Conservation (phyloP, 805 yeast species). For the Saccharomycopsis fibuligera region DNA sequence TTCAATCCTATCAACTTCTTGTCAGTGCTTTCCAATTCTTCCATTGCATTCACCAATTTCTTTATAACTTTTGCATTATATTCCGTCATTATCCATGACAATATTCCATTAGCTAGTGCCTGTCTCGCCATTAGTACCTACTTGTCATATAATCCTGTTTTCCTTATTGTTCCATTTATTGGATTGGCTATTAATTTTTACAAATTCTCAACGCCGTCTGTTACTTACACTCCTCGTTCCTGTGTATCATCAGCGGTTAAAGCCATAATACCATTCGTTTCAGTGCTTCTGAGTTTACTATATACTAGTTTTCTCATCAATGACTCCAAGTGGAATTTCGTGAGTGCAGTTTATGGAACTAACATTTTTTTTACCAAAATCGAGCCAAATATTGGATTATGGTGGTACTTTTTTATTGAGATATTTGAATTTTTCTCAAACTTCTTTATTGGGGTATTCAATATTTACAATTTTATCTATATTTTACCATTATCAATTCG, state of each 20-base stretch:
- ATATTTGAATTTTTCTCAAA: conserved; percentile 85
- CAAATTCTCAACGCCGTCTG: not conserved
- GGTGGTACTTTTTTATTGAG: conserved; percentile 99
- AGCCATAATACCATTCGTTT: conserved; percentile 26
- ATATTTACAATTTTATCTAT: conserved; percentile 60
- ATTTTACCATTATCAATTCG: conserved; percentile 70
- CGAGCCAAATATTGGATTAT: conserved; percentile 85
- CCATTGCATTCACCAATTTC: conserved; percentile 55
- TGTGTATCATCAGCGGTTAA: conserved; percentile 24
- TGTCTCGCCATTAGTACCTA: conserved; percentile 58
- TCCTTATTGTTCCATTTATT: conserved; percentile 45
- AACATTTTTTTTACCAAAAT: conserved; percentile 59
- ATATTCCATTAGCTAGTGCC: conserved; percentile 38
- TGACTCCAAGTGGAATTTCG: conserved; percentile 36
- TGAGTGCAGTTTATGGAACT: conserved; percentile 52
- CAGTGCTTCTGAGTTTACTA: conserved; percentile 28
- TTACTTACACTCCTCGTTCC: not conserved
- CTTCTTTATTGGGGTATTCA: conserved; percentile 80
- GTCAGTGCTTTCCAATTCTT: conserved; percentile 62
- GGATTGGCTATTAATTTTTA: conserved; percentile 26
- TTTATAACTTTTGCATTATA: conserved; percentile 42
- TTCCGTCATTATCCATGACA: conserved; percentile 33
- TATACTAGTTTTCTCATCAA: conserved; percentile 35
- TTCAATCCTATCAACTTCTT: conserved; percentile 77
- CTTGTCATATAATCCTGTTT: conserved; percentile 36